Percentiles rank a stretch among this genome's conserved stretches.
Evolutionary conservation across 164 flowering plant genomes (phyloP).

Genomic region (Stephania japonica): DNA sequence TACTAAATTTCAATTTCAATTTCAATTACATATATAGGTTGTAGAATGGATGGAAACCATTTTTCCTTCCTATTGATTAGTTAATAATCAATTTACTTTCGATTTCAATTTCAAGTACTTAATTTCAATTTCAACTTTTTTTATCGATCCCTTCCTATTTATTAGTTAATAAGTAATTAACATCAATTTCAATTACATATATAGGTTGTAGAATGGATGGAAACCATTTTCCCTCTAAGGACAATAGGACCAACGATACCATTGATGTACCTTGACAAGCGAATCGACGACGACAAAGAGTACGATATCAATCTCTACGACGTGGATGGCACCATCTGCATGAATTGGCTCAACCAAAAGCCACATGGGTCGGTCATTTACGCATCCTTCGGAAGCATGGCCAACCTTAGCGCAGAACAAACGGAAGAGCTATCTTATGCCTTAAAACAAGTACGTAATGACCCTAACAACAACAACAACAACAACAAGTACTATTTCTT

Average conservation of each 20-base stretch:
- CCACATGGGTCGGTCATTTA: slow-evolving; percentile 22
- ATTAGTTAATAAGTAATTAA: too few relatives aligned
- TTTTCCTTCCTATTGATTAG: too few relatives aligned
- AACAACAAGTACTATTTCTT: slow-evolving; percentile 14
- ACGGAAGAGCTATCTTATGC: slow-evolving; percentile 28
- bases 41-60: too few relatives aligned
- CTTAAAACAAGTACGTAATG: background rate
- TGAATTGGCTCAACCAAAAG: slow-evolving; percentile 23
- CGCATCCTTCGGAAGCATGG: slow-evolving; percentile 31
- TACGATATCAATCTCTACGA: slow-evolving; percentile 23
- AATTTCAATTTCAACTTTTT: too few relatives aligned
- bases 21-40: too few relatives aligned
- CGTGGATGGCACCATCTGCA: slow-evolving; percentile 8
- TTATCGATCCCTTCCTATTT: too few relatives aligned
- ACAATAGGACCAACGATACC: slow-evolving; percentile 36
- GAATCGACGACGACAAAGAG: slow-evolving; percentile 12
- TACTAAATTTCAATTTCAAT: too few relatives aligned
- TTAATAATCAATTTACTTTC: too few relatives aligned
- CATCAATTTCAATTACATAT: too few relatives aligned
- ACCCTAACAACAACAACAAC: too few relatives aligned
- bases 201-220: too few relatives aligned
- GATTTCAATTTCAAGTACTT: too few relatives aligned
- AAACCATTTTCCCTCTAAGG: background rate
- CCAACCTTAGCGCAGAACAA: slow-evolving; percentile 8
- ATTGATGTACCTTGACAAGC: slow-evolving; percentile 20